These are phyloP conservation scores for Castanopsis chinensis DNA, from an alignment of 306 rosid species.

Conservation along the genomic window DNA sequence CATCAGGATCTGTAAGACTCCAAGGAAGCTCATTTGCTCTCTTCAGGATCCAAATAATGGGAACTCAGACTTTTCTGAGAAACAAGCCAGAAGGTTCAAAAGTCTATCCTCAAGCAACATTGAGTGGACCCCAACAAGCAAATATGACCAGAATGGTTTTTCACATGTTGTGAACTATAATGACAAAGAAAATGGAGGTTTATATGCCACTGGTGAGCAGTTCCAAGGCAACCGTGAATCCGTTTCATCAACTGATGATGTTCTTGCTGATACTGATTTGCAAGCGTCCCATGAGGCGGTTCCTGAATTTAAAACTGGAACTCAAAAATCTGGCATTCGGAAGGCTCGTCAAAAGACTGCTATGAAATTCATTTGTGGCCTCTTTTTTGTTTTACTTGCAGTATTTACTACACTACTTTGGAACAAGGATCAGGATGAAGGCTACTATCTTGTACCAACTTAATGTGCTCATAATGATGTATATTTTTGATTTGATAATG, in stretches of 20 bases:
- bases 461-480: constrained; percentile 30
- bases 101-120: constrained; percentile 51
- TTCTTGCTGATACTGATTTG: constrained; percentile 30
- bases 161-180: constrained; percentile 27
- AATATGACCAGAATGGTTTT: constrained; percentile 34
- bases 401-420: constrained; percentile 45
- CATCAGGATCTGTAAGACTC: constrained; percentile 54
- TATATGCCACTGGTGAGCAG: constrained; percentile 36
- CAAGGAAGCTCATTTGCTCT: constrained; percentile 73
- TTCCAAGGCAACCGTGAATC: constrained; percentile 57
- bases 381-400: constrained; percentile 50
- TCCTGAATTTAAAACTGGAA: constrained; percentile 24
- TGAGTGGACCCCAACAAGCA: constrained; percentile 49
- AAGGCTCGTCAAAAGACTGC: constrained; percentile 36
- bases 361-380: constrained; percentile 49
- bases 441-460: constrained; percentile 66
- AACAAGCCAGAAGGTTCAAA: constrained; percentile 35
- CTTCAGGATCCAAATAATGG: constrained; percentile 56
- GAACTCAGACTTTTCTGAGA: constrained; percentile 43
- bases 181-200: constrained; percentile 34
- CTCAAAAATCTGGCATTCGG: constrained; percentile 8
- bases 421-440: constrained; percentile 59
- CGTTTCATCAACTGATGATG: constrained; percentile 63
- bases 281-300: constrained; percentile 30
- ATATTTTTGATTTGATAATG: constrained; percentile 14